These are phyloP conservation scores for Emydomyces testavorans DNA, from an alignment of 2,329 filamentous ascomycete species.

Conservation along the genomic window DNA sequence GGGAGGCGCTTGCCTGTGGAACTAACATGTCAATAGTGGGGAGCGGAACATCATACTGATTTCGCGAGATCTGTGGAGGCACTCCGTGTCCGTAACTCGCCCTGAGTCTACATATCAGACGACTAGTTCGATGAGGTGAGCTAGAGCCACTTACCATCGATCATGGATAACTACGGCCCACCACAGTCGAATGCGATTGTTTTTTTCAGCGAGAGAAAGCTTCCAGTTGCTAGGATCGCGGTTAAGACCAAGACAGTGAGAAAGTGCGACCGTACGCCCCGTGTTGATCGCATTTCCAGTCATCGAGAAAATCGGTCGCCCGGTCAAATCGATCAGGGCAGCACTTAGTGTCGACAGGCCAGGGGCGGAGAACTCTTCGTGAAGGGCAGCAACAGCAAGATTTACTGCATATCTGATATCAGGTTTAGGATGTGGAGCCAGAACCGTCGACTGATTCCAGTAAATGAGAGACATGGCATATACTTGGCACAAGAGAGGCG, in stretches of 20 bases:
- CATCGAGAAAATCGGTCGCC: conserved; percentile 49
- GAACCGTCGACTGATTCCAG: conserved; percentile 42
- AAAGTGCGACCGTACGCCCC: conserved; percentile 43
- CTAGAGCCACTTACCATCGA: conserved; percentile 33
- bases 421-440: conserved; percentile 40
- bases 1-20: conserved; percentile 25
- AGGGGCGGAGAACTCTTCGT: conserved; percentile 49
- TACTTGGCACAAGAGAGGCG: conserved; percentile 46
- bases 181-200: conserved; percentile 43
- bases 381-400: conserved; percentile 48
- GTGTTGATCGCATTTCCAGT: conserved; percentile 47
- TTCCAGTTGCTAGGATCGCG: conserved; percentile 45
- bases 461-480: conserved; percentile 49
- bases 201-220: conserved; percentile 41
- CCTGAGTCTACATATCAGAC: conserved; percentile 24
- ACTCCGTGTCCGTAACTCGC: conserved; percentile 46
- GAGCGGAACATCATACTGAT: conserved; percentile 46
- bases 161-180: conserved; percentile 49
- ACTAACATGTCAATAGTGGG: conserved; percentile 38
- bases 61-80: conserved; percentile 42
- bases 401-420: conserved; percentile 53
- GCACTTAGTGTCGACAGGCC: conserved; percentile 49
- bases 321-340: conserved; percentile 48
- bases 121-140: neutral
- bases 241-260: conserved; percentile 46